Percentiles rank a stretch among this genome's conserved stretches.
Conservation (phyloP, 495 filamentous ascomycete species). For the Filosporella fistucella region DNA sequence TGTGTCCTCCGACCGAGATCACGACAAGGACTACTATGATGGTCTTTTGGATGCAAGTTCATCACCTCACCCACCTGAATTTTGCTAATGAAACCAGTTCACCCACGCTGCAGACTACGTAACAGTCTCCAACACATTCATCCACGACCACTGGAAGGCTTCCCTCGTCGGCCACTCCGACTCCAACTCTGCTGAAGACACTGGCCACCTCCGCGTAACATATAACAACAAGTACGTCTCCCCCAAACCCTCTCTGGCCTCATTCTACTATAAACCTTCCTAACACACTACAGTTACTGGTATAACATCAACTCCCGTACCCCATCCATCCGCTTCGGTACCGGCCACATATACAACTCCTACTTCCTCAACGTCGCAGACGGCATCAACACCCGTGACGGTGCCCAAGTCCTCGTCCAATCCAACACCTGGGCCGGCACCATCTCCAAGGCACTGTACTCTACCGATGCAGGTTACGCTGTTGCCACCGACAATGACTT, state of each 20-base stretch:
- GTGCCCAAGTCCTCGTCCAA: neutral
- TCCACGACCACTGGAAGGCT: slow-evolving; percentile 4
- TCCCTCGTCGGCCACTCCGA: slow-evolving; percentile 3
- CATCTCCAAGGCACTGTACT: slow-evolving; percentile 1
- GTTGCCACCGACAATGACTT: neutral
- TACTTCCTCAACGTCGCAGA: neutral
- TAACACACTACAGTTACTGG: too few species aligned
- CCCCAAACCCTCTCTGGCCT: too few species aligned
- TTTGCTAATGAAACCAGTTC: neutral
- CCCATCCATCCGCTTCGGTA: neutral
- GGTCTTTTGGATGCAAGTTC: neutral
- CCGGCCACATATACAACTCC: neutral
- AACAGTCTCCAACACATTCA: neutral
- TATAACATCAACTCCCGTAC: neutral
- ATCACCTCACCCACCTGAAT: neutral
- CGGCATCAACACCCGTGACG: slow-evolving; percentile 1
- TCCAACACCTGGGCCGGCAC: neutral
- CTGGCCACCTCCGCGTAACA: neutral
- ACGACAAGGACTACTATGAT: slow-evolving; percentile 6
- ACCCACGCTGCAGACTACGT: slow-evolving; percentile 2
- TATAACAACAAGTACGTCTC: slow-evolving; percentile 2
- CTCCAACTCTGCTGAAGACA: neutral
- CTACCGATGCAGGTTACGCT: neutral
- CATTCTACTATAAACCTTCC: too few species aligned
- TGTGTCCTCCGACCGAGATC: neutral